These are phyloP conservation scores for Esteya vermicola DNA, from an alignment of 2,329 filamentous ascomycete genomes.

Conservation along the genomic window DNA sequence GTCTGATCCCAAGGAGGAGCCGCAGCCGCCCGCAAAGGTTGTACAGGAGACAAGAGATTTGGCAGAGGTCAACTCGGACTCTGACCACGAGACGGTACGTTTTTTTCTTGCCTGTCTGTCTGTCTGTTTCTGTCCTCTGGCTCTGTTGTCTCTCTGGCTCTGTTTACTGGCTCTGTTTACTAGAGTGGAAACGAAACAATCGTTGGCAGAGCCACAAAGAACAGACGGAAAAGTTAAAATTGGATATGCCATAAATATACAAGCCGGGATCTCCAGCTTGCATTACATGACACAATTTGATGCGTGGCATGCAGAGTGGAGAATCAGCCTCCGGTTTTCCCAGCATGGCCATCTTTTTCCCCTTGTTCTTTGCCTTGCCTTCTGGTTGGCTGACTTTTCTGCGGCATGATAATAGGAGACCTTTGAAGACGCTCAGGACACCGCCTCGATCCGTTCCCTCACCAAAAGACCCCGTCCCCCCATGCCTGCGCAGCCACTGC, in stretches of 20 bases:
- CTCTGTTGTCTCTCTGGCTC: no score
- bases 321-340: not conserved
- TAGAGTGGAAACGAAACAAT: no score
- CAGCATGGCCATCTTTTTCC: not conserved
- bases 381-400: conserved; percentile 4
- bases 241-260: no score
- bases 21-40: conserved; percentile 2
- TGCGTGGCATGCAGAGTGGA: not conserved
- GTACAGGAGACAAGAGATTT: not conserved
- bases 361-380: not conserved
- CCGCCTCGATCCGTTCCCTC: conserved; percentile 48
- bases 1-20: conserved; percentile 7
- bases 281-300: no score
- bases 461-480: conserved; percentile 30
- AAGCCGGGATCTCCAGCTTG: no score
- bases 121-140: no score
- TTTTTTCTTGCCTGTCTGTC: no score
- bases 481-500: conserved; percentile 4
- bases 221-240: no score
- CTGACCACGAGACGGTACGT: conserved; percentile 10
- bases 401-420: conserved; percentile 40
- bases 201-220: no score
- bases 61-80: conserved; percentile 1
- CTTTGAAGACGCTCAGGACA: conserved; percentile 73
- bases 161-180: no score